Evolutionary conservation across 116 monocot species (phyloP).

Genomic region (Trichopus zeylanicus): DNA sequence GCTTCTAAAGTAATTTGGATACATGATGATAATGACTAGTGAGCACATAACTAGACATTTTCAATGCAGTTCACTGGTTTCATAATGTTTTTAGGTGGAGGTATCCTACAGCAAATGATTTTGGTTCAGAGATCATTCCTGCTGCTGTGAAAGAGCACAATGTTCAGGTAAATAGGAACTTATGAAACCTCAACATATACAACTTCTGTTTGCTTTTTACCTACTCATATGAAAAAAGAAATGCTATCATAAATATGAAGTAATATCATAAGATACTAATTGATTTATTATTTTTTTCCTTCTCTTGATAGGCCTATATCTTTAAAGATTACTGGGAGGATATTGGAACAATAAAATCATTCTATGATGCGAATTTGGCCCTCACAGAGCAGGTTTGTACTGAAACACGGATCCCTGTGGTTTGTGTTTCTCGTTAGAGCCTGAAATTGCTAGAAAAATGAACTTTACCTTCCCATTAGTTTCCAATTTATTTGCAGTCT

Average conservation of each 20-base stretch:
- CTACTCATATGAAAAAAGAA: not conserved
- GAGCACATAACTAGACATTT: not conserved
- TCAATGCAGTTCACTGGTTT: not conserved
- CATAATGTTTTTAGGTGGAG: slow-evolving; percentile 49
- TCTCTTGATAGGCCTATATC: slow-evolving; percentile 32
- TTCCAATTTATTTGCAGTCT: not conserved
- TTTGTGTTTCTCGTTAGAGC: too few species aligned
- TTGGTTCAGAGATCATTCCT: slow-evolving; percentile 96
- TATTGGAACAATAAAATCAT: slow-evolving; percentile 46
- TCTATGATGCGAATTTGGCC: slow-evolving; percentile 56
- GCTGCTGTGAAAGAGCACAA: slow-evolving; percentile 70
- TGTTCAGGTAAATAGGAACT: slow-evolving; percentile 57
- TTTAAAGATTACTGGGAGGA: slow-evolving; percentile 65
- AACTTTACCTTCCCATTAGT: too few species aligned
- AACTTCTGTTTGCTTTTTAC: too few species aligned
- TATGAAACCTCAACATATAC: too few species aligned
- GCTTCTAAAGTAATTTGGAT: slow-evolving; percentile 53
- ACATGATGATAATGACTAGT: not conserved
- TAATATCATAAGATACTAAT: not conserved
- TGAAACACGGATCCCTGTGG: not conserved
- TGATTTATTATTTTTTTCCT: not conserved
- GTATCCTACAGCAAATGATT: slow-evolving; percentile 79
- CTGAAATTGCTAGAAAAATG: too few species aligned
- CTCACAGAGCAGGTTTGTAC: slow-evolving; percentile 40
- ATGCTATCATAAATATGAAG: not conserved